Percentiles rank a stretch among this genome's conserved stretches.
Conservation (phyloP, 2,329 filamentous ascomycete genomes). For the Talaromyces rugulosus region DNA sequence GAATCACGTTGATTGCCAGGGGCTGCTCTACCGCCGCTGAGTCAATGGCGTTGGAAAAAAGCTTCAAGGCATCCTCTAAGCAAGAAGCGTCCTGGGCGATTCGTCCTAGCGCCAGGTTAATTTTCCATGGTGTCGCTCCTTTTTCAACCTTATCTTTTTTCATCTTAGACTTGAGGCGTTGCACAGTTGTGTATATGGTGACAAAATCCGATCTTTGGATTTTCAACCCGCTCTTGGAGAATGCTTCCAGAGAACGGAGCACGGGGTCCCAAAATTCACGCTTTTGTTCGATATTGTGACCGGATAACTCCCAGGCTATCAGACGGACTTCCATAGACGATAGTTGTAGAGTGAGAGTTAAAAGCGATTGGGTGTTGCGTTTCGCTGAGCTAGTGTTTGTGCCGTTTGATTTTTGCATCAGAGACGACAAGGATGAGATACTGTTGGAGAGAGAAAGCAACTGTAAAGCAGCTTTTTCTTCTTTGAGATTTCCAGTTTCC, state of each 20-base stretch:
- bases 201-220: constrained; percentile 36
- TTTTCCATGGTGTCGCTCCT: constrained; percentile 23
- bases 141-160: constrained; percentile 24
- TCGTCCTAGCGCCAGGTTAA: constrained; percentile 34
- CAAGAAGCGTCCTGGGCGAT: constrained; percentile 38
- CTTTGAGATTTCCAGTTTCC: constrained; percentile 29
- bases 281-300: constrained; percentile 36
- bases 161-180: constrained; percentile 30
- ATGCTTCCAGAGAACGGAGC: constrained; percentile 34
- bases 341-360: constrained; percentile 37
- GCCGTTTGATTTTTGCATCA: constrained; percentile 15
- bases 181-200: constrained; percentile 30
- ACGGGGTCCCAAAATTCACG: constrained; percentile 44
- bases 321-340: constrained; percentile 38
- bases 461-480: constrained; percentile 40
- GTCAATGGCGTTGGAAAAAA: constrained; percentile 29
- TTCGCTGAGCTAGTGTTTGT: constrained; percentile 14
- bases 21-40: constrained; percentile 28
- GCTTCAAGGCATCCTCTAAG: constrained; percentile 34
- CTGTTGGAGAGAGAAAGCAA: constrained; percentile 42
- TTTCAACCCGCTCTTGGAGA: constrained; percentile 28
- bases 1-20: constrained; percentile 32
- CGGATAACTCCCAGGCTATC: constrained; percentile 39
- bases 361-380: constrained; percentile 22
- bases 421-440: constrained; percentile 31